Evolutionary conservation across 352 stramenopile species (phyloP).

Genomic region (Pythium brachiatum): DNA sequence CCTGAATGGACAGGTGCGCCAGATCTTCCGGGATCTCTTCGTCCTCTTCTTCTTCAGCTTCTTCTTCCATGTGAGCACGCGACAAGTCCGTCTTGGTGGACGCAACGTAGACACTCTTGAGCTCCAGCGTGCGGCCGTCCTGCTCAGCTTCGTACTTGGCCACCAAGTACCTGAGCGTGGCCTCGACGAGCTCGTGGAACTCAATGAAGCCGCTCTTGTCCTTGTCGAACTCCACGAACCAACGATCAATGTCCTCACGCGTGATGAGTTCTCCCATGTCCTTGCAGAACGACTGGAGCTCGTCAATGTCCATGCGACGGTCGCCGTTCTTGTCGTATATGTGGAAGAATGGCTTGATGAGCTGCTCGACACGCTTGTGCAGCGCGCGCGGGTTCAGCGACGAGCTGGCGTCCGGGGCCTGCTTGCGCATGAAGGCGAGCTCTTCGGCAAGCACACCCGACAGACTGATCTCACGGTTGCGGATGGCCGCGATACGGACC

Average conservation of each 20-base stretch:
- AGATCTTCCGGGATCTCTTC: conserved; percentile 95
- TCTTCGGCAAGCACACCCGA: conserved; percentile 76
- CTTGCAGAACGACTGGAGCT: conserved; percentile 92
- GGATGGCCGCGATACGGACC: conserved; percentile 68
- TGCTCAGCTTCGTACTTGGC: conserved; percentile 70
- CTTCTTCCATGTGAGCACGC: conserved; percentile 50
- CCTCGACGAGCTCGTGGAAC: conserved; percentile 94
- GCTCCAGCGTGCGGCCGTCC: conserved; percentile 32
- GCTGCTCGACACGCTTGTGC: conserved; percentile 81
- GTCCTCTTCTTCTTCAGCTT: conserved; percentile 91
- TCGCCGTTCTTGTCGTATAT: conserved; percentile 93
- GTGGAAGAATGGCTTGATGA: conserved; percentile 93
- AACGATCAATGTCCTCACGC: conserved; percentile 67
- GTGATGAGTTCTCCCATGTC: conserved; percentile 92
- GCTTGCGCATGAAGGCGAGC: conserved; percentile 63
- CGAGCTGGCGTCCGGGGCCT: conserved; percentile 35
- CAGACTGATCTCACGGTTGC: conserved; percentile 72
- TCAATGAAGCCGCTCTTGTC: conserved; percentile 91
- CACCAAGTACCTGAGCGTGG: conserved; percentile 84
- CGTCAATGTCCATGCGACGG: conserved; percentile 86
- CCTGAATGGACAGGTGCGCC: conserved; percentile 89
- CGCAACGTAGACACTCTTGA: conserved; percentile 42
- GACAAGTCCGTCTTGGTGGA: conserved; percentile 48
- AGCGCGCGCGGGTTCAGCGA: conserved; percentile 54
- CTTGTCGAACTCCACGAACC: conserved; percentile 90